A percentile compares a stretch with the other conserved stretches of the same genome.
phyloP scores from a whole-genome alignment of 768 basidiomycete genomes.

The Podaxis mareebaensis region DNA sequence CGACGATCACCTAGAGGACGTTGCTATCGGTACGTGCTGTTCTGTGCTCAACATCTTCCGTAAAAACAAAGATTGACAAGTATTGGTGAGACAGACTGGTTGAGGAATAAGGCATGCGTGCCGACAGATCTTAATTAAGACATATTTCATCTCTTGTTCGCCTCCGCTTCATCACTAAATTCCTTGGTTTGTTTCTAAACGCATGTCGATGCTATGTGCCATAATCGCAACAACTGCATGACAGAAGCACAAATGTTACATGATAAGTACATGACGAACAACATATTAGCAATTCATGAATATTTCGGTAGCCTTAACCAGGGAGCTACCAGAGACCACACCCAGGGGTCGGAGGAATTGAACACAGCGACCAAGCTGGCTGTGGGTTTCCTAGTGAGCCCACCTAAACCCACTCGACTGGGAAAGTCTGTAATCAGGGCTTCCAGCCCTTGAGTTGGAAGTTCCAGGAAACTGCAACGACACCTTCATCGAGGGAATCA shows the following conservation, averaged over 20 bases:
- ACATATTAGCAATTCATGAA: background rate
- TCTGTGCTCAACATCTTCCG: conserved; percentile 21
- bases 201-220: no score
- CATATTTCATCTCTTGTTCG: background rate
- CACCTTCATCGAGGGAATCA: conserved; percentile 46
- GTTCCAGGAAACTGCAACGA: conserved; percentile 58
- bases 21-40: conserved; percentile 45
- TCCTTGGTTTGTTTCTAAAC: no score
- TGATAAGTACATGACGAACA: background rate
- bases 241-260: background rate
- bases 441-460: conserved; percentile 51
- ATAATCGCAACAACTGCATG: background rate
- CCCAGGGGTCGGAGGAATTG: background rate
- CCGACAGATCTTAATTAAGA: conserved; percentile 24
- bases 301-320: background rate
- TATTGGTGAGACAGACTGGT: conserved; percentile 36
- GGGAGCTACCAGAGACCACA: no score
- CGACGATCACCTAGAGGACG: conserved; percentile 81
- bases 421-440: conserved; percentile 30
- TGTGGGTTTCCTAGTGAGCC: background rate
- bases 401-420: conserved; percentile 6
- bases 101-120: conserved; percentile 40
- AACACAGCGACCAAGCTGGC: background rate
- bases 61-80: background rate
- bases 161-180: no score